phyloP scores from a whole-genome alignment of 106 monocot genomes.

The Amphibolis antarctica region DNA sequence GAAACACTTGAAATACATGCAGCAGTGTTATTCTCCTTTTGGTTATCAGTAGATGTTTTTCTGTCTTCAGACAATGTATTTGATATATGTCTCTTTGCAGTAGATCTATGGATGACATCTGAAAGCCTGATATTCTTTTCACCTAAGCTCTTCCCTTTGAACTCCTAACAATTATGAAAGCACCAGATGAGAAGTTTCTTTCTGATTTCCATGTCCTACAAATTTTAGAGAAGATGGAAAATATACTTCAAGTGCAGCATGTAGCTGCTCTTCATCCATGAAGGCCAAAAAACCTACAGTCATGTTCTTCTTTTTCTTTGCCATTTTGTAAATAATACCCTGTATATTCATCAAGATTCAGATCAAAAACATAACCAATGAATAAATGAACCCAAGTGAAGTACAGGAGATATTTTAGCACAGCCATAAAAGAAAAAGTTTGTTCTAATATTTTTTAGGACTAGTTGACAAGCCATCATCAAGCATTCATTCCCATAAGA shows the following conservation, averaged over 20 bases:
- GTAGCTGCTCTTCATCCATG: slow-evolving; percentile 40
- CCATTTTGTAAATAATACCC: slow-evolving; percentile 52
- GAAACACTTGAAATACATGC: background rate
- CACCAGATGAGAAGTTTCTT: background rate
- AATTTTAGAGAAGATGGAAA: background rate
- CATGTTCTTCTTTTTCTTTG: slow-evolving; percentile 90
- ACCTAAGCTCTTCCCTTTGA: slow-evolving; percentile 37
- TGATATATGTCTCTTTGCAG: slow-evolving; percentile 23
- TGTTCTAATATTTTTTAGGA: too few species aligned
- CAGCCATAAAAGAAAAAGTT: too few species aligned
- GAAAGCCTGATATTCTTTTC: slow-evolving; percentile 62
- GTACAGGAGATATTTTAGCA: too few species aligned
- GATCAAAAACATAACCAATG: background rate
- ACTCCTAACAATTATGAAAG: slow-evolving; percentile 28
- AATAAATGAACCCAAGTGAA: too few species aligned
- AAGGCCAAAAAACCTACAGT: slow-evolving; percentile 74
- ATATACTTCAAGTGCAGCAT: slow-evolving; percentile 48
- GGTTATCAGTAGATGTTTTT: too few species aligned
- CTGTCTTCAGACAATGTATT: slow-evolving; percentile 4
- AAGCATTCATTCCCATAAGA: too few species aligned
- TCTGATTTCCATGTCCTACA: background rate
- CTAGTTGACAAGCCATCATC: too few species aligned
- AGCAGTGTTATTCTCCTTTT: background rate
- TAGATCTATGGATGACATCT: slow-evolving; percentile 46
- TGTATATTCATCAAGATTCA: slow-evolving; percentile 15